Conservation (phyloP, 208 protist genomes). For the Leishmania aethiopica region DNA sequence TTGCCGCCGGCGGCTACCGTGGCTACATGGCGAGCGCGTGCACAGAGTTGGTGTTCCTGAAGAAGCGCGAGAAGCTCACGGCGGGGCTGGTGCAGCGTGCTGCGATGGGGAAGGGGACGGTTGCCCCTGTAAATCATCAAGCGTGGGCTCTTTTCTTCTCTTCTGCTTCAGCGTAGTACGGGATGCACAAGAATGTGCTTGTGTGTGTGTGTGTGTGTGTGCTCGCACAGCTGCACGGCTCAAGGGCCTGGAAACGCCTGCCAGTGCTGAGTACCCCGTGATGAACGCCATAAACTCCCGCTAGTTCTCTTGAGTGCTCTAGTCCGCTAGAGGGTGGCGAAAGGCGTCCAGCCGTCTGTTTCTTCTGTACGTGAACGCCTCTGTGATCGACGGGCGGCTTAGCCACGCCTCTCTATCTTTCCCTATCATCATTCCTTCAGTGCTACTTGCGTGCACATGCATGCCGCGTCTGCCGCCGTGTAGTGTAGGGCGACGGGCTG, state of each 20-base stretch:
- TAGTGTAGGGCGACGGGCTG: not conserved
- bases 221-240: not conserved
- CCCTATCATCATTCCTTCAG: not conserved
- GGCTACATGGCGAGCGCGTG: constrained; percentile 52
- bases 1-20: constrained; percentile 40
- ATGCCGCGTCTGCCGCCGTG: not conserved
- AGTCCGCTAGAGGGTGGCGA: not conserved
- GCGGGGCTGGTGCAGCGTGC: constrained; percentile 14
- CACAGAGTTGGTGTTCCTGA: constrained; percentile 34
- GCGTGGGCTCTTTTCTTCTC: not conserved
- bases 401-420: not conserved
- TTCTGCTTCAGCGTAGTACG: not conserved
- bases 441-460: not conserved
- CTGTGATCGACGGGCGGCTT: not conserved
- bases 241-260: not conserved
- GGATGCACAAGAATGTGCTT: not conserved
- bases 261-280: not conserved
- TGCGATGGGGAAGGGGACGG: constrained; percentile 5
- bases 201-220: not conserved
- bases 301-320: not conserved
- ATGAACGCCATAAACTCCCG: not conserved
- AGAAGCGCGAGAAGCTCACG: constrained; percentile 28
- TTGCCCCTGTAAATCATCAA: not conserved
- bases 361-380: not conserved
- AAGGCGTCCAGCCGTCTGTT: not conserved